Base-by-base conservation (phyloP, 345 rosid species). In the Boechera divaricarpa region DNA sequence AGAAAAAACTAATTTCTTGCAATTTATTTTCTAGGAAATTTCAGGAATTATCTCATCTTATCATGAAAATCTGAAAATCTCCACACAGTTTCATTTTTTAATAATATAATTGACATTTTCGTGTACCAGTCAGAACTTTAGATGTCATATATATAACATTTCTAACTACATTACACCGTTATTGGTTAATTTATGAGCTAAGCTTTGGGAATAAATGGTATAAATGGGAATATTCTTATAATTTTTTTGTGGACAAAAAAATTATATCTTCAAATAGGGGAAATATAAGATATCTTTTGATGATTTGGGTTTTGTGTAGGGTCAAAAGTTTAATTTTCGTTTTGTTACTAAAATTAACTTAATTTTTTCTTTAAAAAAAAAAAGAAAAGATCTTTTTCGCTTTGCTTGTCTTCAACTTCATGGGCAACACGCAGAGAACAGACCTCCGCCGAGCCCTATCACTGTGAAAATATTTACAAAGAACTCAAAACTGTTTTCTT, bases 391-490 rank as follows among this genome's bases (percentile, higher is more conserved):
- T 67, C 1, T 67, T 67, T 74, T 55, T 3, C 29, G 29, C 4
- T 10, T 41, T 3, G 39, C 9, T 74, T 0, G 60, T 33, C 73
- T 67, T 58, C 41, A 67, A 67, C 13, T 75, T 58, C 13, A 67
- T 67, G 42, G 16, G 4, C 79, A 58, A 67, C 67, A 75, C 79
- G 61, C 74, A 69, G 55, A 76, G 64, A 69, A 16, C 1, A 61
- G 48, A 61, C 74, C 61, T 57, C 52, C 63, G 48, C 56, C 63
- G 64, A 76, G 64, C 35, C 64, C 80, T 69, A 69, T 52, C 47
- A 60, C 67, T 26, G 3, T 63, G 15, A 47, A 41, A 41, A 36
- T 9, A 11, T 1, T 41, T 41, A 41, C 44, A 3, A 39, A 3
- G 44, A 60, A 38, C 7, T 28, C 35, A 42, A 72, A 64, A 2